A percentile compares a stretch with the other conserved stretches of the same genome.
These are phyloP conservation scores for Leccinum boreale DNA, from an alignment of 768 basidiomycete species.

Conservation along the genomic window DNA sequence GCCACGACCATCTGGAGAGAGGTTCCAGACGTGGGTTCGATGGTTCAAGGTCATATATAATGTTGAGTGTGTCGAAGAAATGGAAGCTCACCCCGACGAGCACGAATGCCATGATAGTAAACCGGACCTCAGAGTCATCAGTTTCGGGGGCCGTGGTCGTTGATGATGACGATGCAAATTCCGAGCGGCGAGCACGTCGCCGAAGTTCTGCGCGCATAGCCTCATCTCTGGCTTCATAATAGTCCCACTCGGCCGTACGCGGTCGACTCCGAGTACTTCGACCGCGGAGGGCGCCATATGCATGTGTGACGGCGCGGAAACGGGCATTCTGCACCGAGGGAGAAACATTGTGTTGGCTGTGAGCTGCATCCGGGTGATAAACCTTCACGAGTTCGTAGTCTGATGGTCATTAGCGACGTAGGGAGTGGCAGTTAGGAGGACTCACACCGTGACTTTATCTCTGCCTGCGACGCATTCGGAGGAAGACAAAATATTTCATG, in stretches of 20 bases:
- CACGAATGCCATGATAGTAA: constrained; percentile 9
- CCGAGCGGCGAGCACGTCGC: constrained; percentile 36
- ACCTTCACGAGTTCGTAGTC: constrained; percentile 73
- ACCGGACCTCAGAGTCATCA: constrained; percentile 9
- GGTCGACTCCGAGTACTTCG: neutral
- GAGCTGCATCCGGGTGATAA: constrained; percentile 67
- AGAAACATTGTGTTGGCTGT: constrained; percentile 37
- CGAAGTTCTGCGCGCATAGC: constrained; percentile 51
- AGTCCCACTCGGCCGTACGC: neutral
- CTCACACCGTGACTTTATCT: constrained; percentile 70
- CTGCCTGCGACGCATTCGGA: constrained; percentile 47
- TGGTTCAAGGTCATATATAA: neutral
- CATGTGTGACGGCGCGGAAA: constrained; percentile 62
- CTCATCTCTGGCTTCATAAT: constrained; percentile 28
- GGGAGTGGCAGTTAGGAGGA: neutral
- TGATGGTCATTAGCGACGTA: constrained; percentile 22
- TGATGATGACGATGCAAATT: constrained; percentile 25
- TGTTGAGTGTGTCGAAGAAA: neutral
- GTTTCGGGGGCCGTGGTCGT: neutral
- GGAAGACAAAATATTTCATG: constrained; percentile 73
- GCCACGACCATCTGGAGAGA: constrained; percentile 6
- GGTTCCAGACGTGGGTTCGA: neutral
- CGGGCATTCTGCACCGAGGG: constrained; percentile 48
- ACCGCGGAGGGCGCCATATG: constrained; percentile 49
- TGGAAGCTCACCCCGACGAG: constrained; percentile 13